These are phyloP conservation scores for Cinchona pubescens DNA, from an alignment of 257 asterid species.

Conservation along the genomic window DNA sequence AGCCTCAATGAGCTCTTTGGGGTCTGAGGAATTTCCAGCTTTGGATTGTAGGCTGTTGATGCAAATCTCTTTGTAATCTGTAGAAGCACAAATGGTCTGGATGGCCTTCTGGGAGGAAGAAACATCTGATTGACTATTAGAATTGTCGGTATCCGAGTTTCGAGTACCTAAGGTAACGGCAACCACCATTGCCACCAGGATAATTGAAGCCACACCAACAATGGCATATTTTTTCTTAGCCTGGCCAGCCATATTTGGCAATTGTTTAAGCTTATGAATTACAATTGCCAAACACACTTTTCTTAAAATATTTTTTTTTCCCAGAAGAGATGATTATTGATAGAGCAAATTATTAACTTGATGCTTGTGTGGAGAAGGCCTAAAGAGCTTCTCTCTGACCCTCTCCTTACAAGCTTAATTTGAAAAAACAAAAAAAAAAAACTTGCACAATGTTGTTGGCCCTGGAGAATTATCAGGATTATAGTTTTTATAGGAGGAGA, in stretches of 20 bases:
- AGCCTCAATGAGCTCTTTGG: slow-evolving; percentile 56
- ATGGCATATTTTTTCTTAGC: slow-evolving; percentile 35
- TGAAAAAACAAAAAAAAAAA: too few species aligned
- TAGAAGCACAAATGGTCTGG: slow-evolving; percentile 52
- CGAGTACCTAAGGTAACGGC: slow-evolving; percentile 36
- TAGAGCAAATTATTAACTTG: background rate
- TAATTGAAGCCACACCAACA: slow-evolving; percentile 35
- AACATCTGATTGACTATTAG: slow-evolving; percentile 1
- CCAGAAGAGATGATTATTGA: too few species aligned
- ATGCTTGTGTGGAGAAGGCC: slow-evolving; percentile 13
- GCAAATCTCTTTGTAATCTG: slow-evolving; percentile 61
- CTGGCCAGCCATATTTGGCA: slow-evolving; percentile 43
- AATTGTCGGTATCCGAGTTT: background rate
- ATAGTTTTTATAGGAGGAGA: background rate
- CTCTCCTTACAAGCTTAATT: slow-evolving; percentile 19
- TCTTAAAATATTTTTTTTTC: background rate
- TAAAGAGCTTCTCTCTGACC: slow-evolving; percentile 8
- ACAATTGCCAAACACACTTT: slow-evolving; percentile 3
- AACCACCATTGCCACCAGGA: slow-evolving; percentile 59
- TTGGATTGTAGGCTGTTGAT: slow-evolving; percentile 39
- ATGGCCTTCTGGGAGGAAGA: slow-evolving; percentile 56
- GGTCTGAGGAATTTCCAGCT: slow-evolving; percentile 45
- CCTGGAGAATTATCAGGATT: slow-evolving; percentile 2
- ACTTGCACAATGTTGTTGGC: background rate
- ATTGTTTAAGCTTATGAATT: background rate